These are phyloP conservation scores for Sclerotinia nivalis DNA, from an alignment of 2,329 filamentous ascomycete genomes.

Conservation along the genomic window DNA sequence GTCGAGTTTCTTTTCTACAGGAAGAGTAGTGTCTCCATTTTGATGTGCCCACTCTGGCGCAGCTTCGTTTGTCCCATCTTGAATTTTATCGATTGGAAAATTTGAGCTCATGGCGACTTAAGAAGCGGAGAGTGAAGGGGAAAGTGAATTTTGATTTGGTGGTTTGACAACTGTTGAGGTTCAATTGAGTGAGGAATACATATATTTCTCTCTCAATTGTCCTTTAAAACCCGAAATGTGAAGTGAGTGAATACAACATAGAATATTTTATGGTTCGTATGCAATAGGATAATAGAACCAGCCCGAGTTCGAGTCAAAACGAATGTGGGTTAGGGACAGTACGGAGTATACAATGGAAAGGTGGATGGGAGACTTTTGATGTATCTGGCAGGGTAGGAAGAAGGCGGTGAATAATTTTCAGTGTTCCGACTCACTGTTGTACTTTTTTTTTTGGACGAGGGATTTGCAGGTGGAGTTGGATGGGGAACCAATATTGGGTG, in stretches of 20 bases:
- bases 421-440: not conserved
- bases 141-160: conserved; percentile 9
- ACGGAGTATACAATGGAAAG: conserved; percentile 10
- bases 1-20: conserved; percentile 31
- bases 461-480: conserved; percentile 17
- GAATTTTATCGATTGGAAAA: conserved; percentile 13
- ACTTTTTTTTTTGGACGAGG: conserved; percentile 13
- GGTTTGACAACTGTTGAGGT: conserved; percentile 20
- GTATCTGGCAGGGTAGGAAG: conserved; percentile 11
- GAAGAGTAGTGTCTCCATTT: conserved; percentile 27
- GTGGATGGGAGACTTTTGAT: conserved; percentile 20
- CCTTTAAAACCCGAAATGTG: conserved; percentile 15
- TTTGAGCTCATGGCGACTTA: conserved; percentile 21
- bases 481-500: conserved; percentile 8
- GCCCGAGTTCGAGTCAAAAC: conserved; percentile 18
- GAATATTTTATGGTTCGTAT: conserved; percentile 11
- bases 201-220: conserved; percentile 22
- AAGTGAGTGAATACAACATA: conserved; percentile 23
- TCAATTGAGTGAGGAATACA: conserved; percentile 21
- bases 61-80: conserved; percentile 28
- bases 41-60: conserved; percentile 30
- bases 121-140: not conserved
- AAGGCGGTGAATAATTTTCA: conserved; percentile 18
- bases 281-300: conserved; percentile 13
- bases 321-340: conserved; percentile 21